phyloP scores from a whole-genome alignment of 768 basidiomycete species.

The Paxillus ammoniavirescens region DNA sequence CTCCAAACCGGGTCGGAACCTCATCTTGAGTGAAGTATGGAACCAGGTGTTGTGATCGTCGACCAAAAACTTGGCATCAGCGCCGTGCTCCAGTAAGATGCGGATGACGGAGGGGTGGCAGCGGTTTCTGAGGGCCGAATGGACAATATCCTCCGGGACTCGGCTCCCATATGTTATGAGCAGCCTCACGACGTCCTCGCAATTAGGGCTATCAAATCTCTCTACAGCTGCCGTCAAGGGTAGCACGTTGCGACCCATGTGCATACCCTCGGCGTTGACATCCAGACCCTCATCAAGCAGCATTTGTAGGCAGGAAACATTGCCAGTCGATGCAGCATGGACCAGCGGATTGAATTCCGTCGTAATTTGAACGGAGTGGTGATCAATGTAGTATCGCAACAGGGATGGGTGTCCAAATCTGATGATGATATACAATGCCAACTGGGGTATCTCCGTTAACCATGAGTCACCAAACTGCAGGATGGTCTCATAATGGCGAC shows the following conservation, averaged over 20 bases:
- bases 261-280: background rate
- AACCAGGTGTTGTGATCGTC: too few species aligned
- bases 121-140: background rate
- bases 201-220: background rate
- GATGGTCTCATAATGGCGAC: background rate
- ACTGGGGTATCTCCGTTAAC: background rate
- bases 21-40: too few species aligned
- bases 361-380: background rate
- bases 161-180: background rate
- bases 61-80: background rate
- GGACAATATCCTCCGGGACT: background rate
- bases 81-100: background rate
- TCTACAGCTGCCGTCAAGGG: background rate
- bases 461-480: background rate
- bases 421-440: background rate
- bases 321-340: background rate
- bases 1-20: background rate
- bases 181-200: background rate
- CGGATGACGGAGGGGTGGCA: background rate
- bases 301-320: background rate
- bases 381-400: background rate
- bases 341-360: background rate
- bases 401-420: background rate
- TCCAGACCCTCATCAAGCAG: conserved; percentile 9
- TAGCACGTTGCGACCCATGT: background rate